A percentile compares a stretch with the other conserved stretches of the same genome.
Evolutionary conservation across 495 filamentous ascomycete genomes (phyloP).

Genomic region (Podospora tetraspora): DNA sequence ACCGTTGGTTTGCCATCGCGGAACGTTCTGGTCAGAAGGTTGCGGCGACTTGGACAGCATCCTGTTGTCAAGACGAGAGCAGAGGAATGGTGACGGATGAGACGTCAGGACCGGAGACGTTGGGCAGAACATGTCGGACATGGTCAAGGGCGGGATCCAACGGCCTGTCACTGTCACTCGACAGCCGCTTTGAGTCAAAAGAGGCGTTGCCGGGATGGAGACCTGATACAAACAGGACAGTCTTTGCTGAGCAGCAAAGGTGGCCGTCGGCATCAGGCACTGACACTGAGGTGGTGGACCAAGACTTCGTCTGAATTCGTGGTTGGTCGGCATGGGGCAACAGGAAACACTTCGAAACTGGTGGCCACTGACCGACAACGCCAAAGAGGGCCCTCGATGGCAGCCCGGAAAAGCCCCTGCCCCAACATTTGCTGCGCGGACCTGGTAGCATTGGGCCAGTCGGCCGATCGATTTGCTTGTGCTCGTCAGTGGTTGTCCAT

Average conservation of each 20-base stretch:
- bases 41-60: not conserved
- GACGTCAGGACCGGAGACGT: not conserved
- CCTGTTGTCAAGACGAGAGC: not conserved
- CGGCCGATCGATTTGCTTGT: not conserved
- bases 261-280: not conserved
- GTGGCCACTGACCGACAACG: not conserved
- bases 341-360: not conserved
- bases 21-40: not conserved
- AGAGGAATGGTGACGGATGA: not conserved
- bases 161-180: not conserved
- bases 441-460: not conserved
- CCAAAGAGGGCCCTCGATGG: not conserved
- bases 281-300: not conserved
- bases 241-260: not conserved
- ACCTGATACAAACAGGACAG: not conserved
- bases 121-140: not conserved
- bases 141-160: not conserved
- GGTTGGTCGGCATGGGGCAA: not conserved
- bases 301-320: not conserved
- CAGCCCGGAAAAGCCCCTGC: not conserved
- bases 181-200: not conserved
- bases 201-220: not conserved
- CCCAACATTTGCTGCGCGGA: not conserved
- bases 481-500: not conserved
- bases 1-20: not conserved